Percentiles rank a stretch among this genome's conserved stretches.
Evolutionary conservation across 345 rosid genomes (phyloP).

Genomic region (Gossypium bickii): DNA sequence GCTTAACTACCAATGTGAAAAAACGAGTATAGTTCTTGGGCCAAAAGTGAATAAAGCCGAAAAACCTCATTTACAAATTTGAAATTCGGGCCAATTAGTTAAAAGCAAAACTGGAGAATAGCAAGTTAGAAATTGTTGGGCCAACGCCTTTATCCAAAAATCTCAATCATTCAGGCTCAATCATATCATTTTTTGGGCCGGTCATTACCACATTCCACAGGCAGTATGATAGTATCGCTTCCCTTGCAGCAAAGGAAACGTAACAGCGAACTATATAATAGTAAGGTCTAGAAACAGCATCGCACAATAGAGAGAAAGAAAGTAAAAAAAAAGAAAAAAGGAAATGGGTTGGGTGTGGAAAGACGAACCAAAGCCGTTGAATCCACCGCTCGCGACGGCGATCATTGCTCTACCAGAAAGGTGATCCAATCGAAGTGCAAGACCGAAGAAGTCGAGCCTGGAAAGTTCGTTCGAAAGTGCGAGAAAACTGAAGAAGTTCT

Average conservation of each 20-base stretch:
- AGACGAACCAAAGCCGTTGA: slow-evolving; percentile 27
- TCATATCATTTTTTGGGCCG: neutral
- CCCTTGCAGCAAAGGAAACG: neutral
- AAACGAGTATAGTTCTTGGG: no score
- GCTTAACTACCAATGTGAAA: no score
- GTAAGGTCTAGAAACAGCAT: neutral
- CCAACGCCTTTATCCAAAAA: neutral
- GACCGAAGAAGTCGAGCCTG: slow-evolving; percentile 90
- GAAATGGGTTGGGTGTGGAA: slow-evolving; percentile 69
- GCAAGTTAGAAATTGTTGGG: neutral
- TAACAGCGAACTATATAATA: neutral
- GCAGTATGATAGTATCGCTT: neutral
- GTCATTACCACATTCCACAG: neutral
- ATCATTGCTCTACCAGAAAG: slow-evolving; percentile 55
- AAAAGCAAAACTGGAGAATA: no score
- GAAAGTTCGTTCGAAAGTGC: slow-evolving; percentile 78
- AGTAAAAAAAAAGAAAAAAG: neutral
- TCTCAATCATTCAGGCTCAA: neutral
- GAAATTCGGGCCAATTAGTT: no score
- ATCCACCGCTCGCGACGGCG: slow-evolving; percentile 24
- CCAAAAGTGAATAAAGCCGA: no score
- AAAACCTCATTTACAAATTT: no score
- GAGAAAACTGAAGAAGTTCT: slow-evolving; percentile 74
- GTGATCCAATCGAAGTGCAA: slow-evolving; percentile 64
- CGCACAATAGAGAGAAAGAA: neutral